Base-by-base conservation (phyloP, 2,329 filamentous ascomycete species). In the Paecilomyces dactylethromorphus region DNA sequence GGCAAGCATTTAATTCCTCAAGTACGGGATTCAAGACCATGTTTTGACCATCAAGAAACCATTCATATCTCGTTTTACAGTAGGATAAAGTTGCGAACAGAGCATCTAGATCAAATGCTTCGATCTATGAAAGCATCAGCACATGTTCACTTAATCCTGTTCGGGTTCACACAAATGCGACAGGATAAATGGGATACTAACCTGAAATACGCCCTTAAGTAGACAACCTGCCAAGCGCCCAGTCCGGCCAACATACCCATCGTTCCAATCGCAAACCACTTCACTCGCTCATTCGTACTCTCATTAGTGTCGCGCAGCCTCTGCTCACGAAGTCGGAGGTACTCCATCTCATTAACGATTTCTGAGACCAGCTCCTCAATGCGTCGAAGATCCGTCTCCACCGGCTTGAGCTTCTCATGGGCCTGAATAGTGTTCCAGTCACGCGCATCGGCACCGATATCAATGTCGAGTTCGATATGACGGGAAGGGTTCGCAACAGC, bases 301-400 rank as follows among this genome's bases (percentile, higher is more conserved):
- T 99, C 94, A 78, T 99, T 99, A 67, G 94, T 99, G 79, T 99
- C 93, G 74, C 94, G 84, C 68, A 99, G 84, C 82, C 91, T 96
- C 84, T 96, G 92, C 82, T 99, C 94, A 68, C 94, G 86, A 45
- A 77, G 69, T 65, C 94, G 86, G 68, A 99, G 85, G 79, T 97
- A 99, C 65, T 97, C 93, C 93, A 99, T 96, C 83, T 97, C 93
- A 63, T 78, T 78, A 54, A 97, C 93, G 64, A 97, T 87, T 79
- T 97, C 93, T 65, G 82, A 83, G 45, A 96, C 89, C 72, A 93
- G 84, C 79, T 97, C 94, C 76, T 96, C 92, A 71, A 97, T 90
- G 66, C 92, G 87, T 70, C 92, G 88, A 71, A 99, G 85, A 76
- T 97, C 94, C 18, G 91, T 92, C 80, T 99, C 94, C 68, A 97